phyloP scores from a whole-genome alignment of 2,329 filamentous ascomycete species.

The Diaporthe sp. region DNA sequence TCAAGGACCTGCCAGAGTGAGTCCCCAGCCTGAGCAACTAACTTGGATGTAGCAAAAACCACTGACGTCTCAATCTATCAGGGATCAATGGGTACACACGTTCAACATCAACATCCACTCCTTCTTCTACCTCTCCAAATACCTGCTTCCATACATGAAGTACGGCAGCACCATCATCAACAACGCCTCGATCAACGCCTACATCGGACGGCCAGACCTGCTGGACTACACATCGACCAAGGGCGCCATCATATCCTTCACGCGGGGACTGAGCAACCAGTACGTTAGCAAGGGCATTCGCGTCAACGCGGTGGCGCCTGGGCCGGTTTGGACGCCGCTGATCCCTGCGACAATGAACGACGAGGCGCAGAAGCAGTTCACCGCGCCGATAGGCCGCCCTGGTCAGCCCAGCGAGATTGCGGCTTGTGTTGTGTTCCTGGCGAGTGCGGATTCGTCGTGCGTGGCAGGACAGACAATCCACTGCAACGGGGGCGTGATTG shows the following conservation, averaged over 20 bases:
- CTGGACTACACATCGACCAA: constrained; percentile 87
- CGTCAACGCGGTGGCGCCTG: constrained; percentile 82
- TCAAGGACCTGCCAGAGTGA: constrained; percentile 77
- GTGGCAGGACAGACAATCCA: constrained; percentile 78
- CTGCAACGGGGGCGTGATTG: constrained; percentile 64
- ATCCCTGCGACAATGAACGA: constrained; percentile 80
- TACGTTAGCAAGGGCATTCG: constrained; percentile 78
- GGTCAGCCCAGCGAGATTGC: constrained; percentile 87
- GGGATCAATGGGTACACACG: constrained; percentile 82
- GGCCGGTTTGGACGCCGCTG: constrained; percentile 83
- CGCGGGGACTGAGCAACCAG: constrained; percentile 82
- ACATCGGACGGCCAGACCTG: constrained; percentile 83
- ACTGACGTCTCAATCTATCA: constrained; percentile 44
- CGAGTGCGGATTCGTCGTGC: constrained; percentile 78
- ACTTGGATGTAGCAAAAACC: no score
- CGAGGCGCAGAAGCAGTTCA: constrained; percentile 79
- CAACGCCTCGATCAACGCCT: constrained; percentile 86
- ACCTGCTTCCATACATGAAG: constrained; percentile 80
- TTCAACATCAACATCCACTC: constrained; percentile 89
- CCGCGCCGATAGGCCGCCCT: constrained; percentile 80
- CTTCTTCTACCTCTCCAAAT: constrained; percentile 85
- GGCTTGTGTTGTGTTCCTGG: constrained; percentile 85
- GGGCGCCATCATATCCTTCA: constrained; percentile 84
- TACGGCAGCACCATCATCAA: constrained; percentile 85
- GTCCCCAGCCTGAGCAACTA: constrained; percentile 43